Conservation (phyloP, 495 filamentous ascomycete species). For the Aspergillus asperescens region DNA sequence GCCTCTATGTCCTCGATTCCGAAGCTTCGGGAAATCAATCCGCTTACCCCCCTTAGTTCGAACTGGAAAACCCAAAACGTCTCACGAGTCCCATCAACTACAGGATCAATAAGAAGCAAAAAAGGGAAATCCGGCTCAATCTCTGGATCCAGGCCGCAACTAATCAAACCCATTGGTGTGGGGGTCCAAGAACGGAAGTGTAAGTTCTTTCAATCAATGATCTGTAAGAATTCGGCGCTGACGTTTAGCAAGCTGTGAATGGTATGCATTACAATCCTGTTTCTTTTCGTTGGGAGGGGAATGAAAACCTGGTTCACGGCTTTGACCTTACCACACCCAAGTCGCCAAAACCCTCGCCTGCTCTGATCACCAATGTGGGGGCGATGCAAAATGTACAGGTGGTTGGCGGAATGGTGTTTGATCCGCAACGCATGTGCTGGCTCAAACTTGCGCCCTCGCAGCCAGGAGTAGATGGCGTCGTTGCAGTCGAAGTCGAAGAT, state of each 20-base stretch:
- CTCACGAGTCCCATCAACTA: constrained; percentile 44
- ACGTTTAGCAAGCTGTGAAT: constrained; percentile 58
- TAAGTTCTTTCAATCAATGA: constrained; percentile 39
- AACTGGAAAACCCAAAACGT: constrained; percentile 78
- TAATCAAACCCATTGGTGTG: constrained; percentile 67
- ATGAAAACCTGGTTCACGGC: constrained; percentile 72
- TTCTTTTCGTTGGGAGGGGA: constrained; percentile 89
- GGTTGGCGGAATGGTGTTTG: constrained; percentile 94
- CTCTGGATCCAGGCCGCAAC: constrained; percentile 56
- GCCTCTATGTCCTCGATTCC: constrained; percentile 42
- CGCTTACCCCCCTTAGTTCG: constrained; percentile 59
- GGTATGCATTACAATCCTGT: constrained; percentile 92
- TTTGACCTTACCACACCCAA: constrained; percentile 58
- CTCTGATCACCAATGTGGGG: constrained; percentile 87
- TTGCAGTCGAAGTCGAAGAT: constrained; percentile 48
- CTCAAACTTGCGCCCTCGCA: constrained; percentile 58
- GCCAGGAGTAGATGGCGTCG: constrained; percentile 24
- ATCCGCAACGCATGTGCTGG: constrained; percentile 95
- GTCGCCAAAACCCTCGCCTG: constrained; percentile 67
- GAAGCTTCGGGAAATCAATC: constrained; percentile 44
- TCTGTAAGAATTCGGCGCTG: not conserved
- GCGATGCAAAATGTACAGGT: constrained; percentile 73
- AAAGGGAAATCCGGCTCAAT: constrained; percentile 46
- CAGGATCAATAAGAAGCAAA: constrained; percentile 47
- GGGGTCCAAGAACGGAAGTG: constrained; percentile 59